Evolutionary conservation across 169 alveolate species (phyloP).

Genomic region (Eimeria necatrix): DNA sequence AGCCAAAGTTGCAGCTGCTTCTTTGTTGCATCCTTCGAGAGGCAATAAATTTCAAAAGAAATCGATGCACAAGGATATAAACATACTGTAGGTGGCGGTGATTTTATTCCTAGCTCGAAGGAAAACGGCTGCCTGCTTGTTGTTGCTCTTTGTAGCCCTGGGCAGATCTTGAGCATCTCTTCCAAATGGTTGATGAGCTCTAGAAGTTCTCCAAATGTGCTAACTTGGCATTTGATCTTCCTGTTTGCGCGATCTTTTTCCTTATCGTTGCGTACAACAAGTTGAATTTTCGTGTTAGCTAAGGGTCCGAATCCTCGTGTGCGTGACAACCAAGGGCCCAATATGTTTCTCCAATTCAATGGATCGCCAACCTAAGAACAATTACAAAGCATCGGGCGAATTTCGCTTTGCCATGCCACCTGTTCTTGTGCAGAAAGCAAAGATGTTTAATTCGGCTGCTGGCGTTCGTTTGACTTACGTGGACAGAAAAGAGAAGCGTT

Average conservation of each 20-base stretch:
- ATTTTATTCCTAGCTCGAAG: conserved; percentile 37
- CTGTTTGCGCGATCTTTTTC: background rate
- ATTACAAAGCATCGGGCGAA: background rate
- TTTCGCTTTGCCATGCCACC: background rate
- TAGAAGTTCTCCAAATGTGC: conserved; percentile 44
- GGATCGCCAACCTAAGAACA: conserved; percentile 61
- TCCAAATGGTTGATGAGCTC: conserved; percentile 51
- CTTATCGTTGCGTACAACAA: conserved; percentile 55
- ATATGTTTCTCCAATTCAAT: conserved; percentile 2
- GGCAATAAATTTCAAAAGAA: background rate
- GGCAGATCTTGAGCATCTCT: conserved; percentile 40
- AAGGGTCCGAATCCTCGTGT: conserved; percentile 52
- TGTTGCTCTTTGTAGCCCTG: conserved; percentile 48
- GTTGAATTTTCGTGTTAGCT: conserved; percentile 64
- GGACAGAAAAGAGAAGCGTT: conserved; percentile 55
- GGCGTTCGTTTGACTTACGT: conserved; percentile 22
- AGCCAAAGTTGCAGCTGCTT: background rate
- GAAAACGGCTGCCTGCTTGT: conserved; percentile 37
- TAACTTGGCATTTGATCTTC: conserved; percentile 45
- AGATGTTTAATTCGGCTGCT: background rate
- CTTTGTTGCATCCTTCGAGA: background rate
- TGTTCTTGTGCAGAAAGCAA: background rate
- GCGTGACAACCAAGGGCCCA: conserved; percentile 69
- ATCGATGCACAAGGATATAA: background rate
- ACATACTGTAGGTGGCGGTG: conserved; percentile 53